Evolutionary conservation across 2,329 filamentous ascomycete species (phyloP).

Genomic region (Penicillium sp.): DNA sequence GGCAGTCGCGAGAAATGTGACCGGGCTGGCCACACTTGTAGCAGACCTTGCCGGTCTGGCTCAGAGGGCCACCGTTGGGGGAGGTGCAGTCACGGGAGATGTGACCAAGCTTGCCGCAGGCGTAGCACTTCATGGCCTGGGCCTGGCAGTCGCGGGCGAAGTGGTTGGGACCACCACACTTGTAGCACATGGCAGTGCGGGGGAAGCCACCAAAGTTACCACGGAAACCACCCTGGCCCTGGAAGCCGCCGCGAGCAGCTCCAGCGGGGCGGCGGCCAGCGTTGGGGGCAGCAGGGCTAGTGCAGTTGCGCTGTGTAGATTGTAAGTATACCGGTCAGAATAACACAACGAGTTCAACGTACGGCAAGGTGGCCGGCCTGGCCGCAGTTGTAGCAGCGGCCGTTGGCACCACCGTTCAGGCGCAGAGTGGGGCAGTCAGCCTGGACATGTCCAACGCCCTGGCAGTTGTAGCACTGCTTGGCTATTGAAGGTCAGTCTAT

Average conservation of each 20-base stretch:
- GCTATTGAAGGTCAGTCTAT: constrained; percentile 50
- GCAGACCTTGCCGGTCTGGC: constrained; percentile 96
- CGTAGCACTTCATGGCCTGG: constrained; percentile 98
- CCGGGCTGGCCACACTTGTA: constrained; percentile 96
- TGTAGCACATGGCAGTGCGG: constrained; percentile 67
- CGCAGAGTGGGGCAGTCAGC: constrained; percentile 97
- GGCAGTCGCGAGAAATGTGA: constrained; percentile 94
- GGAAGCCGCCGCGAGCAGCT: constrained; percentile 63
- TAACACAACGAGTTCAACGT: constrained; percentile 40
- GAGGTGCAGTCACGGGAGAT: constrained; percentile 95
- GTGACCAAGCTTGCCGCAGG: constrained; percentile 91
- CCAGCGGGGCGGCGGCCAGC: constrained; percentile 65
- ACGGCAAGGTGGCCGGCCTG: constrained; percentile 90
- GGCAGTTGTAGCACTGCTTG: constrained; percentile 99
- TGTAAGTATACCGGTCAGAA: neutral
- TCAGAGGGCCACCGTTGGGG: constrained; percentile 91
- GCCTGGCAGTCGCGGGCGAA: constrained; percentile 98
- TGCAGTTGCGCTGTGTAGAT: constrained; percentile 68
- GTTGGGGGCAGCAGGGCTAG: constrained; percentile 52
- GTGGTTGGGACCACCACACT: constrained; percentile 86
- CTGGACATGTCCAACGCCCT: constrained; percentile 96
- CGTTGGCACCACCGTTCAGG: constrained; percentile 70
- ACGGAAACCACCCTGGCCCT: constrained; percentile 63
- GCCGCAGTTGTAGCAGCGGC: constrained; percentile 96
- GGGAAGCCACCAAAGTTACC: constrained; percentile 66